Conservation (phyloP, 176 grass and related monocot genomes). For the Otatea glauca region DNA sequence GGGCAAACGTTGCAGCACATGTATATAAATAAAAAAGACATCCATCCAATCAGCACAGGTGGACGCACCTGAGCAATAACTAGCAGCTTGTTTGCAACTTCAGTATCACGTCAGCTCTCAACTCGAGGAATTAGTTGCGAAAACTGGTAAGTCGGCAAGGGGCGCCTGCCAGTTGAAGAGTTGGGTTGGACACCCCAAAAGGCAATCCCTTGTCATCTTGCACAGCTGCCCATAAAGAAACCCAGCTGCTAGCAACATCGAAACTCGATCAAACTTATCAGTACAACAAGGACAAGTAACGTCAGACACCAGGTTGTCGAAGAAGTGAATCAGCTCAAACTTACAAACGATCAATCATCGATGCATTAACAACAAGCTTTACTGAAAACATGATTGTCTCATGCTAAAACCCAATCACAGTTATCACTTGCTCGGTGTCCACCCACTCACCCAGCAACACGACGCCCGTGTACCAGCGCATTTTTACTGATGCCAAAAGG, state of each 20-base stretch:
- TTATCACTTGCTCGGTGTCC: not conserved
- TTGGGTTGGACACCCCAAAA: no score
- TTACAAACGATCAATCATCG: not conserved
- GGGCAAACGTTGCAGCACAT: no score
- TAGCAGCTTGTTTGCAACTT: not conserved
- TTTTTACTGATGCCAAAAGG: not conserved
- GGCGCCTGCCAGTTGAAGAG: not conserved
- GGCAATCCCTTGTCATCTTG: not conserved
- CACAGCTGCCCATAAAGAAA: not conserved
- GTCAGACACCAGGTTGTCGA: not conserved
- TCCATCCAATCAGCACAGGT: not conserved
- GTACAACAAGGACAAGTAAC: no score
- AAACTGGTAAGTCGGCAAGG: slow-evolving; percentile 16
- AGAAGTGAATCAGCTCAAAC: not conserved
- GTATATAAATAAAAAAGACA: no score
- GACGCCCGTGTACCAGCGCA: not conserved
- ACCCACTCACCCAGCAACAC: not conserved
- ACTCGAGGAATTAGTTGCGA: not conserved
- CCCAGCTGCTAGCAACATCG: not conserved
- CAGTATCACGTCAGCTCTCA: not conserved
- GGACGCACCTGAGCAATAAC: not conserved
- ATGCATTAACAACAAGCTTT: not conserved
- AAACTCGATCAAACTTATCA: not conserved
- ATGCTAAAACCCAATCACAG: no score
- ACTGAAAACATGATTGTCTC: not conserved